Conservation (phyloP, 495 filamentous ascomycete species). For the Talaromyces proteolyticus region DNA sequence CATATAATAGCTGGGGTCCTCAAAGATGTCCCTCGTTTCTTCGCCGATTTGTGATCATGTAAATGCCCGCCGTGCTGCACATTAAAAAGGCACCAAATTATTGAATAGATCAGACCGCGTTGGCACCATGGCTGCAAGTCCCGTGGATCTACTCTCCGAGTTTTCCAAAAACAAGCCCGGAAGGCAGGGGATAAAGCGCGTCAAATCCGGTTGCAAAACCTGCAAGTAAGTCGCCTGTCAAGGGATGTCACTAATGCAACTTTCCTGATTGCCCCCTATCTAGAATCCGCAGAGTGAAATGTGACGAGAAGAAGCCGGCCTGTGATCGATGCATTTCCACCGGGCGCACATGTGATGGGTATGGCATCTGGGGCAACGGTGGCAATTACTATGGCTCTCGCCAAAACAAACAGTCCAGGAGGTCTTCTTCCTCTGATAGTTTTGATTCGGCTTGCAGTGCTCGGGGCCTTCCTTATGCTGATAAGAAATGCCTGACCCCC, state of each 20-base stretch:
- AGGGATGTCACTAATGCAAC: too few relatives aligned
- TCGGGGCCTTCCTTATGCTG: background rate
- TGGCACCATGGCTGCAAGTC: too few relatives aligned
- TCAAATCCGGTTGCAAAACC: conserved; percentile 21
- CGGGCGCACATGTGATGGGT: conserved; percentile 52
- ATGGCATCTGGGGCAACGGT: conserved; percentile 47
- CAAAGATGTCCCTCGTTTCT: too few relatives aligned
- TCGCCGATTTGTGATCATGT: too few relatives aligned
- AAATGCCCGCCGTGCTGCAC: too few relatives aligned
- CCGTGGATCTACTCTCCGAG: too few relatives aligned
- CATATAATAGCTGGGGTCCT: background rate
- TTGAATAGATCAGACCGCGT: too few relatives aligned
- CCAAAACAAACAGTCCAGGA: background rate
- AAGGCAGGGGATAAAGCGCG: background rate
- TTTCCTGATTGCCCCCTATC: background rate
- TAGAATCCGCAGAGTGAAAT: conserved; percentile 47
- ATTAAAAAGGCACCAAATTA: too few relatives aligned
- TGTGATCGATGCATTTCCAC: conserved; percentile 49
- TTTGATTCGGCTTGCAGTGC: background rate
- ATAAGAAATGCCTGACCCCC: background rate
- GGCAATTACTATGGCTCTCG: conserved; percentile 17
- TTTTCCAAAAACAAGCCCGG: too few relatives aligned
- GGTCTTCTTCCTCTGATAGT: background rate
- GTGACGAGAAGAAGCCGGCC: conserved; percentile 48
- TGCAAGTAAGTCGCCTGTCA: conserved; percentile 17